phyloP scores from a whole-genome alignment of 1,139 yeast species.

The Taphrina betulina region DNA sequence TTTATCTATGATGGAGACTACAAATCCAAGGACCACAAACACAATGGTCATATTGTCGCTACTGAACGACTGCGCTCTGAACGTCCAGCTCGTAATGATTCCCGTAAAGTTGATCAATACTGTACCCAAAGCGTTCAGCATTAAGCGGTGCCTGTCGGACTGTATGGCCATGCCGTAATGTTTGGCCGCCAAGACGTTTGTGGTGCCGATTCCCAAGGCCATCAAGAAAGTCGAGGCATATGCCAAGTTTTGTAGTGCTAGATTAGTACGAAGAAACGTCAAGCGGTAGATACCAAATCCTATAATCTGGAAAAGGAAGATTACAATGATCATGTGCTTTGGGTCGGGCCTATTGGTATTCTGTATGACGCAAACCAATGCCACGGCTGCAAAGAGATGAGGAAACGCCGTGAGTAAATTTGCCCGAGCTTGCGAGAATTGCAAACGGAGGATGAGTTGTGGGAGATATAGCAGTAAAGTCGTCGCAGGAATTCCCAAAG shows the following conservation, averaged over 20 bases:
- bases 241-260: background rate
- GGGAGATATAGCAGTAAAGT: background rate
- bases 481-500: background rate
- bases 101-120: slow-evolving; percentile 5
- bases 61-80: background rate
- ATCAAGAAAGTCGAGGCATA: background rate
- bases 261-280: background rate
- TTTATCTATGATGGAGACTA: no score
- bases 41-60: background rate
- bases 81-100: background rate
- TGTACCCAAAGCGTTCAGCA: slow-evolving; percentile 2
- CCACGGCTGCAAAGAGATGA: background rate
- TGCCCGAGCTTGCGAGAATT: background rate
- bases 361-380: background rate
- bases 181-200: slow-evolving; percentile 7
- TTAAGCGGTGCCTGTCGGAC: background rate
- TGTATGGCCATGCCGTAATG: background rate
- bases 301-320: background rate
- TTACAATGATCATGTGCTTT: background rate
- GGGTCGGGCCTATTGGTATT: background rate
- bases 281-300: slow-evolving; percentile 1
- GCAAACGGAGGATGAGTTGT: background rate
- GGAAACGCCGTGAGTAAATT: background rate
- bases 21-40: background rate
- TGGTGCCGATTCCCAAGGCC: slow-evolving; percentile 2